Percentiles rank a stretch among this genome's conserved stretches.
These are phyloP conservation scores for Metschnikowia colocasiae DNA, from an alignment of 805 yeast genomes.

Conservation along the genomic window DNA sequence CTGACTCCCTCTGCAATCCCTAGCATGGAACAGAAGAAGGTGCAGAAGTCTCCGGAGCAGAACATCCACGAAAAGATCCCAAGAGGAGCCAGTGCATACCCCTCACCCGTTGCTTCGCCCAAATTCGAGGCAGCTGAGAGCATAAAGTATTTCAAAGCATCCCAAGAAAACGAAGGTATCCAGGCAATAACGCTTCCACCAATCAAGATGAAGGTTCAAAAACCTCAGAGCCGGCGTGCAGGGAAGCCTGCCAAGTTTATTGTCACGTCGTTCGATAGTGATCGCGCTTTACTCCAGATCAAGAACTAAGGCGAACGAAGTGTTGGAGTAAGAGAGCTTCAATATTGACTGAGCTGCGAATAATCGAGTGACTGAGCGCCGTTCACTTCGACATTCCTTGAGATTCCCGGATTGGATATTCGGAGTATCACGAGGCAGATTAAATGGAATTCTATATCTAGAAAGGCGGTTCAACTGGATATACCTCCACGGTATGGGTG, in stretches of 20 bases:
- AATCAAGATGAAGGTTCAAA: slow-evolving; percentile 15
- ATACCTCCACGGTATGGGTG: neutral
- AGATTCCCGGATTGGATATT: too few species aligned
- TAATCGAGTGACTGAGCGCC: neutral
- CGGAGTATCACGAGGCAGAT: too few species aligned
- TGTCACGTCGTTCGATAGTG: slow-evolving; percentile 32
- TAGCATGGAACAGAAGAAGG: neutral
- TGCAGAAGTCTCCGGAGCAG: too few species aligned
- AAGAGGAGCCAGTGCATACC: slow-evolving; percentile 27
- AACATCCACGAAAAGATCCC: neutral
- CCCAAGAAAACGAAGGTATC: slow-evolving; percentile 6
- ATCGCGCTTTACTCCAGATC: slow-evolving; percentile 25
- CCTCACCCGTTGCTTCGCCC: slow-evolving; percentile 32
- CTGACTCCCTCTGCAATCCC: neutral
- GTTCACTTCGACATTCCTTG: too few species aligned
- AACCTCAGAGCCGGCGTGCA: slow-evolving; percentile 9
- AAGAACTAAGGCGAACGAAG: neutral
- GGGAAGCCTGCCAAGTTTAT: slow-evolving; percentile 21
- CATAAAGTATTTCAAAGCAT: neutral
- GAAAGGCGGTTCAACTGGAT: neutral
- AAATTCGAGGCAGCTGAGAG: slow-evolving; percentile 14
- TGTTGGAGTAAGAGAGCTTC: too few species aligned
- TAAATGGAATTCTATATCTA: too few species aligned
- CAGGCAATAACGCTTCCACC: slow-evolving; percentile 9
- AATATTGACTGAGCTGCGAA: too few species aligned